Evolutionary conservation across 495 filamentous ascomycete genomes (phyloP).

Genomic region (Oidiodendron maius): DNA sequence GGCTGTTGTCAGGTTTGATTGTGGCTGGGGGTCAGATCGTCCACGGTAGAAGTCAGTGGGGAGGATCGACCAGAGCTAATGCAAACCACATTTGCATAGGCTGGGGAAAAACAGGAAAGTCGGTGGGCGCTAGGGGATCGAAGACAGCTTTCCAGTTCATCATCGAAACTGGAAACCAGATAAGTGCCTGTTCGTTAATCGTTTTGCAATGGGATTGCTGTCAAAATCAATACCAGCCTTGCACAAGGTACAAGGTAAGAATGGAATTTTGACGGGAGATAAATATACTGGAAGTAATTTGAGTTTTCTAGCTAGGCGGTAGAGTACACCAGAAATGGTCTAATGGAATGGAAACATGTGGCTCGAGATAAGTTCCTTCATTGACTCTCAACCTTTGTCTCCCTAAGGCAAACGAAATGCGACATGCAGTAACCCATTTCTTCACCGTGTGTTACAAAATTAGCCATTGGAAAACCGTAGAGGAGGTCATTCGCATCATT

Average conservation of each 20-base stretch:
- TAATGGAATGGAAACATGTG: not conserved
- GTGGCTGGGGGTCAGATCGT: not conserved
- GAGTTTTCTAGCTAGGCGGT: not conserved
- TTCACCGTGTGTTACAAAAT: not conserved
- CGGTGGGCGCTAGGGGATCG: not conserved
- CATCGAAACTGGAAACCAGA: not conserved
- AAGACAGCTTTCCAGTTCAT: not conserved
- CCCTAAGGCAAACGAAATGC: not conserved
- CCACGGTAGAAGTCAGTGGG: not conserved
- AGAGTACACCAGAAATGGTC: not conserved
- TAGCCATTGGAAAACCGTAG: not conserved
- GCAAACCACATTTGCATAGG: not conserved
- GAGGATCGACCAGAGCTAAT: not conserved
- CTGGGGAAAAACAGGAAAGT: not conserved
- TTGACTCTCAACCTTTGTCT: not conserved
- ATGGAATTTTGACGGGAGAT: too few species aligned
- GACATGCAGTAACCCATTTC: not conserved
- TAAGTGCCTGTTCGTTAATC: not conserved
- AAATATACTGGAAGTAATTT: not conserved
- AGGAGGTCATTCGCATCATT: not conserved
- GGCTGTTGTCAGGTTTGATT: not conserved
- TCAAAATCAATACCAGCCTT: not conserved
- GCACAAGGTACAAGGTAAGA: too few species aligned
- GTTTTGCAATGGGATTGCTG: not conserved
- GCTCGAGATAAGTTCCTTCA: not conserved